These are phyloP conservation scores for Lentinula sp. DNA, from an alignment of 768 basidiomycete genomes.

Conservation along the genomic window DNA sequence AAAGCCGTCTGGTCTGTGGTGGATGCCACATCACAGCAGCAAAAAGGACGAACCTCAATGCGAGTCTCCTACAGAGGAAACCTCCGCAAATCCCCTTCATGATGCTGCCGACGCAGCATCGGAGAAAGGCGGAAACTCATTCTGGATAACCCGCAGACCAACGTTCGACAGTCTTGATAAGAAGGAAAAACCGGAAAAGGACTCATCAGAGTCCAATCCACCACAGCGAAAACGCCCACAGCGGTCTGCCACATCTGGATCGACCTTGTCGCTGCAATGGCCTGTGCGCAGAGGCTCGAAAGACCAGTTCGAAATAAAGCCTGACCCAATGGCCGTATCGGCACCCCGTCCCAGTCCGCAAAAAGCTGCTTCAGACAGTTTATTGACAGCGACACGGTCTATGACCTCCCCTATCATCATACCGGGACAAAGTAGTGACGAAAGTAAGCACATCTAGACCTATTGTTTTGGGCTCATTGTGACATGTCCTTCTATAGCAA, in stretches of 20 bases:
- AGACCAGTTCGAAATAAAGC: constrained; percentile 20
- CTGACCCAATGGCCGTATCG: background rate
- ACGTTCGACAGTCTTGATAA: background rate
- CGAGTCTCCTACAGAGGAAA: constrained; percentile 11
- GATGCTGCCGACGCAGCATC: constrained; percentile 10
- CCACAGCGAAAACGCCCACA: constrained; percentile 5
- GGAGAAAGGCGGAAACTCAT: background rate
- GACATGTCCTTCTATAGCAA: constrained; percentile 13
- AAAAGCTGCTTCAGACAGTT: constrained; percentile 25
- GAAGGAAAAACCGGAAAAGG: constrained; percentile 1
- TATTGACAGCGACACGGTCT: constrained; percentile 20
- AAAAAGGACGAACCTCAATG: constrained; percentile 14
- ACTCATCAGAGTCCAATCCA: background rate
- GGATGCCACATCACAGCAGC: constrained; percentile 33
- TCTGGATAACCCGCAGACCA: constrained; percentile 4
- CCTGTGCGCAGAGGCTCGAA: constrained; percentile 23
- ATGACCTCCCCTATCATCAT: constrained; percentile 11
- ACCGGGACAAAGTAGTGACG: constrained; percentile 13
- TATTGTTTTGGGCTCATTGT: constrained; percentile 3
- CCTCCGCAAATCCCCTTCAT: constrained; percentile 9
- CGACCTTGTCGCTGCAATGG: constrained; percentile 22
- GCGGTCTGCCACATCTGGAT: constrained; percentile 20
- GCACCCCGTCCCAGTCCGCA: constrained; percentile 25
- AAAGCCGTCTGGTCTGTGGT: constrained; percentile 44
- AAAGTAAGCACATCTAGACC: constrained; percentile 13